phyloP scores from a whole-genome alignment of 129 eudicot species.

The Flaveria brownii region DNA sequence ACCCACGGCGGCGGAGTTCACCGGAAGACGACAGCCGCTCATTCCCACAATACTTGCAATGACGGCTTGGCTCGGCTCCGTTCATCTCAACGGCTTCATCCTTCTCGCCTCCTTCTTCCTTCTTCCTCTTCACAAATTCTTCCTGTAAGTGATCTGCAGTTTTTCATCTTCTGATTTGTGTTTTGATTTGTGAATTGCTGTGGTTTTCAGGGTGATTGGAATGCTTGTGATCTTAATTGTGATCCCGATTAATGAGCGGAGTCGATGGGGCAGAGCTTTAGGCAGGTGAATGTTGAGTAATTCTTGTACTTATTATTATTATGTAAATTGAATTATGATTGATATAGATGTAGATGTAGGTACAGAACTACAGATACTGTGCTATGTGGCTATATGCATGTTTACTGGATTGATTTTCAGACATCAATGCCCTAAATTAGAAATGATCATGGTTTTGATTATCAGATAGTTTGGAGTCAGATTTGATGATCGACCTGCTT shows the following conservation, averaged over 20 bases:
- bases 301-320: not conserved
- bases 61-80: conserved; percentile 61
- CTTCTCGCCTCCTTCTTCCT: conserved; percentile 56
- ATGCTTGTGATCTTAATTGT: conserved; percentile 62
- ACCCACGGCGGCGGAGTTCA: conserved; percentile 52
- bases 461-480: not conserved
- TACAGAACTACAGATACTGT: no score
- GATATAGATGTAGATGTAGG: not conserved
- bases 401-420: no score
- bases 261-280: conserved; percentile 67
- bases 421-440: not conserved
- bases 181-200: not conserved
- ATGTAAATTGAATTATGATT: not conserved
- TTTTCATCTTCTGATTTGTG: not conserved
- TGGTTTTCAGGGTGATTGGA: conserved; percentile 56
- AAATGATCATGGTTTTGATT: not conserved
- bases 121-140: conserved; percentile 53
- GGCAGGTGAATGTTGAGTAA: conserved; percentile 52
- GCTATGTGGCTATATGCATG: no score
- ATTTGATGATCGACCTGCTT: not conserved
- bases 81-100: conserved; percentile 50
- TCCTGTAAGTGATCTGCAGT: conserved; percentile 40
- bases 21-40: conserved; percentile 40
- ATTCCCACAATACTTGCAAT: conserved; percentile 45
- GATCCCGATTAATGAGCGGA: conserved; percentile 71